A percentile compares a stretch with the other conserved stretches of the same genome.
phyloP scores from a whole-genome alignment of 139 green algal genomes.

The Closterium sp. region DNA sequence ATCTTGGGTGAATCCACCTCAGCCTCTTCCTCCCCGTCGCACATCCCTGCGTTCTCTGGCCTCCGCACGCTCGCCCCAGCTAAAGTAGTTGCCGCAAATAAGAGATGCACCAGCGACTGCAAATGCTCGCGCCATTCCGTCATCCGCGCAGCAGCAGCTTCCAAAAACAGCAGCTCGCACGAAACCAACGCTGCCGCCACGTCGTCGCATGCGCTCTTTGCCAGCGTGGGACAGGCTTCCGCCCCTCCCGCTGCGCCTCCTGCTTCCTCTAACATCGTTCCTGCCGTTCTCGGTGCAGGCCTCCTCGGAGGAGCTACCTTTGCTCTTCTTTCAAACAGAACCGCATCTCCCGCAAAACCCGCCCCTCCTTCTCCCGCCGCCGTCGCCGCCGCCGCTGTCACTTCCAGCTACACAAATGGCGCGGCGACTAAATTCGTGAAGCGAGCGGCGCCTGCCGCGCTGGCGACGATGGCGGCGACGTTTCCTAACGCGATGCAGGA shows the following conservation, averaged over 20 bases:
- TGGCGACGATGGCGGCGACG: neutral
- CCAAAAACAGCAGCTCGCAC: neutral
- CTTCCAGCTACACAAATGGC: neutral
- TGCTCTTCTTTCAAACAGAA: neutral
- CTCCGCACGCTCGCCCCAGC: neutral
- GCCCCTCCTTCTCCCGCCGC: neutral
- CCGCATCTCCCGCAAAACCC: neutral
- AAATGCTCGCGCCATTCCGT: neutral
- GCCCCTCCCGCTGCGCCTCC: neutral
- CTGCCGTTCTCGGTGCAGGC: neutral
- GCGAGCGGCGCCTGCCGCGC: neutral
- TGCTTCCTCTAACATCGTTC: neutral
- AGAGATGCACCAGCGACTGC: neutral
- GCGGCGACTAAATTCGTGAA: neutral
- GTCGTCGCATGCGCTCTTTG: neutral
- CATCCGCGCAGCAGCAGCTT: neutral
- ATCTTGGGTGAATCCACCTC: neutral
- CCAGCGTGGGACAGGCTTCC: neutral
- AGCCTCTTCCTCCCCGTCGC: neutral
- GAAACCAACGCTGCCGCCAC: neutral
- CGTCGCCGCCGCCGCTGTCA: neutral
- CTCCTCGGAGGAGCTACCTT: neutral
- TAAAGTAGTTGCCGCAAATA: neutral
- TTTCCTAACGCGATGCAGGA: neutral
- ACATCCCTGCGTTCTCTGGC: neutral